phyloP scores from a whole-genome alignment of 2,329 filamentous ascomycete genomes.

The Hortaea werneckii region DNA sequence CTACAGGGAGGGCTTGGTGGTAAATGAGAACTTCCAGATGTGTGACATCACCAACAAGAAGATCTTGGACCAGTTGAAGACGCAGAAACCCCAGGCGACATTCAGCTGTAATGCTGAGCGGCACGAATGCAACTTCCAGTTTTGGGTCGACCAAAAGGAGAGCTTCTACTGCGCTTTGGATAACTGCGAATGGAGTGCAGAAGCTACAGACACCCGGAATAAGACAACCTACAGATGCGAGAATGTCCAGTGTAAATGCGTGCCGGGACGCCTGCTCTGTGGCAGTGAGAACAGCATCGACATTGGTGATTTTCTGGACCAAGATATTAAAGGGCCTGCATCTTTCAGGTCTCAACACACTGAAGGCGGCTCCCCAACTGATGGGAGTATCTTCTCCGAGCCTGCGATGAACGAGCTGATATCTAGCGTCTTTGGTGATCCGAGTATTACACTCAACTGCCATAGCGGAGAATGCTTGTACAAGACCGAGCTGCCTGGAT shows the following conservation, averaged over 20 bases:
- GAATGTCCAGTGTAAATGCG: conserved; percentile 75
- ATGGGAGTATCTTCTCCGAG: conserved; percentile 78
- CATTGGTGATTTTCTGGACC: conserved; percentile 74
- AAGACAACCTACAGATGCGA: conserved; percentile 77
- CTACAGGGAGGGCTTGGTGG: conserved; percentile 80
- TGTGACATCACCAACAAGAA: conserved; percentile 95
- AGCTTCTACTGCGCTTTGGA: conserved; percentile 93
- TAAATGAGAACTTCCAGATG: conserved; percentile 94
- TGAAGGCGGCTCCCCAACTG: conserved; percentile 45
- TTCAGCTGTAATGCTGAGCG: conserved; percentile 76
- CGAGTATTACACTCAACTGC: conserved; percentile 76
- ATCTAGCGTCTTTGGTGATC: conserved; percentile 77
- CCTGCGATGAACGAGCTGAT: conserved; percentile 89
- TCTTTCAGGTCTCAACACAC: conserved; percentile 62
- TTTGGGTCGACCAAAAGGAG: conserved; percentile 90
- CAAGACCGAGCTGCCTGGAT: conserved; percentile 85
- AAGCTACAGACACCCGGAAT: conserved; percentile 62
- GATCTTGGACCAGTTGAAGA: conserved; percentile 77
- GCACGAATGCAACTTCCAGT: conserved; percentile 86
- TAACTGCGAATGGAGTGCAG: conserved; percentile 63
- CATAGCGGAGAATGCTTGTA: conserved; percentile 86
- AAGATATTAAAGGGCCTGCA: conserved; percentile 79
- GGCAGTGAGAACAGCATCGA: conserved; percentile 86
- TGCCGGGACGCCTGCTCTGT: conserved; percentile 86
- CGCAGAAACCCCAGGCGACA: conserved; percentile 81